Conservation (phyloP, 148 eudicot genomes). For the Cornus florida region DNA sequence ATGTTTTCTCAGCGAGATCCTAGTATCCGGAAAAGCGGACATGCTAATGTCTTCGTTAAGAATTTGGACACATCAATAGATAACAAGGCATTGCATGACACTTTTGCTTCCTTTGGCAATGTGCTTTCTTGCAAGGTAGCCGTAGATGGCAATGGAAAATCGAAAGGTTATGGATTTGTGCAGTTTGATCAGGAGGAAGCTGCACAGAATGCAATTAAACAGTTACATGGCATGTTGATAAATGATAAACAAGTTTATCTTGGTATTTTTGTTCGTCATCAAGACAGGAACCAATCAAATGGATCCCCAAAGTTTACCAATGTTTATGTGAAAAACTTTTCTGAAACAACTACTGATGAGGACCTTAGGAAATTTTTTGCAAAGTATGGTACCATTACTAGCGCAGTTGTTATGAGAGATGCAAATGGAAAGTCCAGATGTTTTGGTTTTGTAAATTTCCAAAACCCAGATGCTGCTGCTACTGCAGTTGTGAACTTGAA, state of each 20-base stretch:
- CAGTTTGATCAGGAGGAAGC: constrained; percentile 60
- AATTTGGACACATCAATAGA: constrained; percentile 57
- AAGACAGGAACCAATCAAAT: constrained; percentile 33
- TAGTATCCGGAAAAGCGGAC: constrained; percentile 60
- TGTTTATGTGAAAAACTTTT: constrained; percentile 59
- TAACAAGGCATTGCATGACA: constrained; percentile 50
- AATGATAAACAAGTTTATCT: constrained; percentile 64
- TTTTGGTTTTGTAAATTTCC: constrained; percentile 68
- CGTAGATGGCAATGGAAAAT: constrained; percentile 41
- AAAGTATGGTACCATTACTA: constrained; percentile 54
- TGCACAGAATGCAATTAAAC: constrained; percentile 50
- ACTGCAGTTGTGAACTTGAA: constrained; percentile 57
- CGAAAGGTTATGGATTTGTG: constrained; percentile 67
- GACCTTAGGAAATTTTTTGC: constrained; percentile 40
- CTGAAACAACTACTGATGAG: constrained; percentile 42
- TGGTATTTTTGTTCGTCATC: constrained; percentile 46
- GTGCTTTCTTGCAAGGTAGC: constrained; percentile 73
- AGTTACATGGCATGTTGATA: constrained; percentile 59
- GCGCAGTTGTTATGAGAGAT: constrained; percentile 65
- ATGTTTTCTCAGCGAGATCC: constrained; percentile 77
- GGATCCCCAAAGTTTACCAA: constrained; percentile 54
- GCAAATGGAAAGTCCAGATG: constrained; percentile 47
- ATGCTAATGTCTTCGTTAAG: constrained; percentile 61
- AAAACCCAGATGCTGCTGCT: constrained; percentile 48
- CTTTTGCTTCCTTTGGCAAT: constrained; percentile 54